A percentile compares a stretch with the other conserved stretches of the same genome.
phyloP scores from a whole-genome alignment of 192 early-diverging fungal species.

The Gigaspora rosea region DNA sequence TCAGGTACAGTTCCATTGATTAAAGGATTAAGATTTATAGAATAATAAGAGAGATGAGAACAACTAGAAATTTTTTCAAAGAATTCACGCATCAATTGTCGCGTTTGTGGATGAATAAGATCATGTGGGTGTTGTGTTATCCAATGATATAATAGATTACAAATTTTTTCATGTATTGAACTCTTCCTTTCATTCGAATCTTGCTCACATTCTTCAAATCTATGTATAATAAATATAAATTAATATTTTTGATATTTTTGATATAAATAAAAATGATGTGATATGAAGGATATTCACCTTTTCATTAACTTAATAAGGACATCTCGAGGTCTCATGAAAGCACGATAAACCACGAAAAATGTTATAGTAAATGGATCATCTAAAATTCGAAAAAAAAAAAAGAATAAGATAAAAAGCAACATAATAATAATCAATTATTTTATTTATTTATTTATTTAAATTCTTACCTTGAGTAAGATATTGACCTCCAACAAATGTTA shows the following conservation, averaged over 20 bases:
- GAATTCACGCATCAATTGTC: slow-evolving; percentile 35
- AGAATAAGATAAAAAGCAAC: background rate
- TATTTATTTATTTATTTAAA: background rate
- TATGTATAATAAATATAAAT: too few relatives aligned
- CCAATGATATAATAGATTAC: slow-evolving; percentile 41
- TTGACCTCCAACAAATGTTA: slow-evolving; percentile 11
- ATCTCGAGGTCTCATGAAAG: slow-evolving; percentile 23
- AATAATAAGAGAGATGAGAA: slow-evolving; percentile 39
- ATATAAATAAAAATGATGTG: background rate
- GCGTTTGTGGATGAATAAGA: slow-evolving; percentile 42
- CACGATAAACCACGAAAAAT: slow-evolving; percentile 11
- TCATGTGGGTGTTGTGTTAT: slow-evolving; percentile 46
- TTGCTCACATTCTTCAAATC: background rate
- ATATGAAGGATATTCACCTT: background rate
- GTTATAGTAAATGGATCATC: slow-evolving; percentile 25
- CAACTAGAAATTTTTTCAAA: slow-evolving; percentile 31
- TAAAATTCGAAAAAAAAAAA: background rate
- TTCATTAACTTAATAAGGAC: slow-evolving; percentile 10
- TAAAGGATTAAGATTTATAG: slow-evolving; percentile 30
- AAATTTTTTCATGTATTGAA: slow-evolving; percentile 31
- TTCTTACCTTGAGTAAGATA: background rate
- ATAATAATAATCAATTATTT: background rate
- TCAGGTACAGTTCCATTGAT: slow-evolving; percentile 35
- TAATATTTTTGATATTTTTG: too few relatives aligned
- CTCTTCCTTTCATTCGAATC: background rate